Percentiles rank a stretch among this genome's conserved stretches.
These are phyloP conservation scores for Vinca minor DNA, from an alignment of 257 asterid genomes.

Conservation along the genomic window DNA sequence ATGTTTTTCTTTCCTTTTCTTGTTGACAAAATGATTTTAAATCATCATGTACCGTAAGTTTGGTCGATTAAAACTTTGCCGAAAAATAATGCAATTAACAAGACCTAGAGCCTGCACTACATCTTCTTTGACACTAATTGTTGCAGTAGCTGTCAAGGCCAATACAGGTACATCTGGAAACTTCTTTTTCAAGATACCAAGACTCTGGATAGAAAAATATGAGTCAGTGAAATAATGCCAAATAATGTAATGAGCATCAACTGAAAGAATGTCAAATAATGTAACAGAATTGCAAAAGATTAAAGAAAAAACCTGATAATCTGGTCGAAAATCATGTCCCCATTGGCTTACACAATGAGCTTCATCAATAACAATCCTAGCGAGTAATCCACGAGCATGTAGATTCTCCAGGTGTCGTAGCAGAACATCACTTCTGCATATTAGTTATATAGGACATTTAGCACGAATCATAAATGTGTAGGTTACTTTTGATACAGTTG, in stretches of 20 bases:
- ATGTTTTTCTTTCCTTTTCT: background rate
- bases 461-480: background rate
- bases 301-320: constrained; percentile 59
- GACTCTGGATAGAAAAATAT: constrained; percentile 56
- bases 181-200: constrained; percentile 86
- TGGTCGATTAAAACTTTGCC: constrained; percentile 95
- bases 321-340: constrained; percentile 99
- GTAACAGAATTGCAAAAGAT: constrained; percentile 4
- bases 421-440: constrained; percentile 89
- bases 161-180: constrained; percentile 83
- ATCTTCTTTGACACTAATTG: constrained; percentile 92
- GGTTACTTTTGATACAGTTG: background rate
- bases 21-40: background rate
- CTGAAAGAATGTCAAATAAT: constrained; percentile 10
- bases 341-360: constrained; percentile 99
- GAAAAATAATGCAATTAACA: constrained; percentile 78
- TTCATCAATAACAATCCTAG: constrained; percentile 96
- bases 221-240: constrained; percentile 18
- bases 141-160: constrained; percentile 98
- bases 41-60: constrained; percentile 57
- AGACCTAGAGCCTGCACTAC: constrained; percentile 99
- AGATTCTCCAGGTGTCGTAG: constrained; percentile 78
- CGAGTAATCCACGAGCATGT: constrained; percentile 64
- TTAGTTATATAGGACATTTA: constrained; percentile 8
- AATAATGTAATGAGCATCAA: constrained; percentile 14